Conservation (phyloP, 1,284 basidiomycete species). For the Malassezia pachydermatis region DNA sequence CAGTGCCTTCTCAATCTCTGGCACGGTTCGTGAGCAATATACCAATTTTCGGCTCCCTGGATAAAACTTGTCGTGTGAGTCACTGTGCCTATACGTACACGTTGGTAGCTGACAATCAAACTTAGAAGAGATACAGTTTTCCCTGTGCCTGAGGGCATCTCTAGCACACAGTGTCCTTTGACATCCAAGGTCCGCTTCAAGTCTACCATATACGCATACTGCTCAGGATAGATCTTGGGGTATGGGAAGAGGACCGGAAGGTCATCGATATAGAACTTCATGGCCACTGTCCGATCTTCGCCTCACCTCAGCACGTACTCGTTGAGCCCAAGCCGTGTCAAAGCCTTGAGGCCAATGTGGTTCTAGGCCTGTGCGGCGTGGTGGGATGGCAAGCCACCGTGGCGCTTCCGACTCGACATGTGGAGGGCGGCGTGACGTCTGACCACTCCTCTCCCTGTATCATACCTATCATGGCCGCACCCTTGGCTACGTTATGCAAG, state of each 20-base stretch:
- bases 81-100: conserved; percentile 59
- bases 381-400: not conserved
- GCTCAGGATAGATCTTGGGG: conserved; percentile 59
- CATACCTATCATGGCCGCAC: conserved; percentile 1
- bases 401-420: too few relatives aligned
- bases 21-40: conserved; percentile 99
- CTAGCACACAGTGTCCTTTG: conserved; percentile 83
- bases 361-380: too few relatives aligned
- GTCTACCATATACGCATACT: conserved; percentile 99
- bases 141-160: conserved; percentile 99
- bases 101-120: conserved; percentile 94
- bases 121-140: conserved; percentile 96
- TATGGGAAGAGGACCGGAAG: conserved; percentile 53
- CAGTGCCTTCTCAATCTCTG: conserved; percentile 97
- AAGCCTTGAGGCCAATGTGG: too few relatives aligned
- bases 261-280: conserved; percentile 96
- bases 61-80: conserved; percentile 57
- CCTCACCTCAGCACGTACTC: too few relatives aligned
- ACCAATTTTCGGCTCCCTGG: conserved; percentile 85
- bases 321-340: too few relatives aligned
- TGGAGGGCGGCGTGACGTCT: too few relatives aligned
- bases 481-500: conserved; percentile 9
- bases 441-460: too few relatives aligned
- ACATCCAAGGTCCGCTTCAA: conserved; percentile 92
- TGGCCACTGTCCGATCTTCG: too few relatives aligned